Evolutionary conservation across 2,329 filamentous ascomycete species (phyloP).

Genomic region (Colletotrichum sp.): DNA sequence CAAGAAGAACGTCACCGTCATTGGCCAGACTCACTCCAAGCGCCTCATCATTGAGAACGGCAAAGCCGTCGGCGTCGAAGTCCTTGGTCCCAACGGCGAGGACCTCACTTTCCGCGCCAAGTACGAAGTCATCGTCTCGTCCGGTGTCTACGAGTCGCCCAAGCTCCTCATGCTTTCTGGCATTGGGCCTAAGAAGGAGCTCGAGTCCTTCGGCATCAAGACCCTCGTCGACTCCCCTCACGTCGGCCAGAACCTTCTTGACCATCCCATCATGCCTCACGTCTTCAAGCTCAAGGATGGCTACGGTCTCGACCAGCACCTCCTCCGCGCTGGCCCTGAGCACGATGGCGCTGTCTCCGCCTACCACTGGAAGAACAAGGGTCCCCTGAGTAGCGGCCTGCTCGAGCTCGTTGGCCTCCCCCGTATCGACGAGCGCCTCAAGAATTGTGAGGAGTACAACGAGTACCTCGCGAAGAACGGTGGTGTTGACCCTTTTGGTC

Average conservation of each 20-base stretch:
- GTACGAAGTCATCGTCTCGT: constrained; percentile 52
- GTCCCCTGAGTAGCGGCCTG: constrained; percentile 44
- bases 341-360: constrained; percentile 36
- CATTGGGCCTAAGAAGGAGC: constrained; percentile 60
- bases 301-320: constrained; percentile 42
- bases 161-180: constrained; percentile 70
- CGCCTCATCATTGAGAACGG: constrained; percentile 55
- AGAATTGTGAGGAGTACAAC: constrained; percentile 52
- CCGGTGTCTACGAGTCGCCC: constrained; percentile 66
- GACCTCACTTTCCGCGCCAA: constrained; percentile 51
- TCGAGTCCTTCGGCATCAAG: constrained; percentile 58
- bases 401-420: constrained; percentile 61
- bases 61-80: constrained; percentile 49
- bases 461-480: constrained; percentile 45
- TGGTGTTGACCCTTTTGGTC: constrained; percentile 58
- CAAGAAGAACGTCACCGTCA: constrained; percentile 60
- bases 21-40: constrained; percentile 54
- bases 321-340: constrained; percentile 41
- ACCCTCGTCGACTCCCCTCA: constrained; percentile 61
- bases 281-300: constrained; percentile 50
- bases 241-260: constrained; percentile 69
- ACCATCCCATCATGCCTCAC: constrained; percentile 61
- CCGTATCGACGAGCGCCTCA: constrained; percentile 59
- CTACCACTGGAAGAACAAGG: constrained; percentile 42
- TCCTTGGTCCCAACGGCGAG: constrained; percentile 40